Evolutionary conservation across 352 stramenopile species (phyloP).

Genomic region (Phytopythium litorale): DNA sequence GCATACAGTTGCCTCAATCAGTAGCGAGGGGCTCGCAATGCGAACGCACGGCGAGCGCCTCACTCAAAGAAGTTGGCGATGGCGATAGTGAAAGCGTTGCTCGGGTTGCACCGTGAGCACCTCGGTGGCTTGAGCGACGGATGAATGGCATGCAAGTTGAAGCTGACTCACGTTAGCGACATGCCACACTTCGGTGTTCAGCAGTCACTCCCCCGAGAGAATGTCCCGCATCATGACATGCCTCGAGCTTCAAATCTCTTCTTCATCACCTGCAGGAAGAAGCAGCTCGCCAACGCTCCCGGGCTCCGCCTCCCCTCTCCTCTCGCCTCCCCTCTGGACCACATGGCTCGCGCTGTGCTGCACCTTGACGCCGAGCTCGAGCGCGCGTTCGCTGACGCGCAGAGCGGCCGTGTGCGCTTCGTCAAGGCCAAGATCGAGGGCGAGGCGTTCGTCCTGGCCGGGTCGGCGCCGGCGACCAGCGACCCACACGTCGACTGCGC

Average conservation of each 20-base stretch:
- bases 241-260: not conserved
- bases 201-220: not conserved
- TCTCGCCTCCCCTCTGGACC: not conserved
- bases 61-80: no score
- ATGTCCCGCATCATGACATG: not conserved
- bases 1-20: not conserved
- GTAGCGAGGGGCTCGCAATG: no score
- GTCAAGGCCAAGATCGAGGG: slow-evolving; percentile 62
- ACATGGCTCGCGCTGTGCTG: slow-evolving; percentile 66
- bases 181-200: not conserved
- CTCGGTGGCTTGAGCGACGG: no score
- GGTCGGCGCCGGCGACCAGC: slow-evolving; percentile 26
- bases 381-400: slow-evolving; percentile 64
- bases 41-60: no score
- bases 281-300: not conserved
- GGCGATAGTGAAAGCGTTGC: no score
- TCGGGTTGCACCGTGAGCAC: no score
- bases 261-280: not conserved
- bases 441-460: slow-evolving; percentile 61
- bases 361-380: slow-evolving; percentile 58
- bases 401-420: slow-evolving; percentile 63
- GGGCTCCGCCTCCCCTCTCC: not conserved
- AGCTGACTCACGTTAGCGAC: not conserved
- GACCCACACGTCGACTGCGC: slow-evolving; percentile 43
- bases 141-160: not conserved